phyloP scores from a whole-genome alignment of 192 early-diverging fungal genomes.

The Dimargaris cristalligena region DNA sequence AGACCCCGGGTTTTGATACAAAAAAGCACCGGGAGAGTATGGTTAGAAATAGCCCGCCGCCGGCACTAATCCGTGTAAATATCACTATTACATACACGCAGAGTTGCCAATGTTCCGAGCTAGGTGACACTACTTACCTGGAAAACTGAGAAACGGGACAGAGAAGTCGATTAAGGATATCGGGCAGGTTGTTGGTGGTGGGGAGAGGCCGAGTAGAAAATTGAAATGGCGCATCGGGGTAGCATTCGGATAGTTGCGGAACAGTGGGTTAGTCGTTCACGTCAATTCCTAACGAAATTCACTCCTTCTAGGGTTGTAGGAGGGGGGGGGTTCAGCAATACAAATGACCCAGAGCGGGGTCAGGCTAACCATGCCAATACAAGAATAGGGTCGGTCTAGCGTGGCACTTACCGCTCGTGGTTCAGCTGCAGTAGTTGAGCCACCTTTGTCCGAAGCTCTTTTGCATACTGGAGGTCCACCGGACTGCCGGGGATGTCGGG shows the following conservation, averaged over 20 bases:
- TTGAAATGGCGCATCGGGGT: no score
- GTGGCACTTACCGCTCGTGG: neutral
- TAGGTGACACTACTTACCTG: neutral
- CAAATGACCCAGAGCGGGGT: neutral
- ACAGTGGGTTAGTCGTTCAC: no score
- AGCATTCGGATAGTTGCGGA: no score
- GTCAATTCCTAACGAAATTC: no score
- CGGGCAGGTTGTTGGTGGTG: no score
- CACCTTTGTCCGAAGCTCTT: neutral
- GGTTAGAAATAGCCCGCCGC: neutral
- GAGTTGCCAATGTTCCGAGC: neutral
- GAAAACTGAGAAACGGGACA: neutral
- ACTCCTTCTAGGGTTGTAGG: neutral
- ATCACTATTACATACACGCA: neutral
- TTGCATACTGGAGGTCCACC: neutral
- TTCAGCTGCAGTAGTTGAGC: neutral
- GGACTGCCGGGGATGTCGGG: neutral
- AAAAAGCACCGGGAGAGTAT: neutral
- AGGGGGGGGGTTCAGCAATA: neutral
- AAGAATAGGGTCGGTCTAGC: neutral
- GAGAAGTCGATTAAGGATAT: neutral
- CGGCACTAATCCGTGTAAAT: no score
- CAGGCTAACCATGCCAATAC: neutral
- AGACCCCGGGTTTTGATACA: neutral
- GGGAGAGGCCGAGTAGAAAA: no score